Percentiles rank a stretch among this genome's conserved stretches.
Evolutionary conservation across 176 grass and related monocot genomes (phyloP).

Genomic region (Oryza rufipogon): DNA sequence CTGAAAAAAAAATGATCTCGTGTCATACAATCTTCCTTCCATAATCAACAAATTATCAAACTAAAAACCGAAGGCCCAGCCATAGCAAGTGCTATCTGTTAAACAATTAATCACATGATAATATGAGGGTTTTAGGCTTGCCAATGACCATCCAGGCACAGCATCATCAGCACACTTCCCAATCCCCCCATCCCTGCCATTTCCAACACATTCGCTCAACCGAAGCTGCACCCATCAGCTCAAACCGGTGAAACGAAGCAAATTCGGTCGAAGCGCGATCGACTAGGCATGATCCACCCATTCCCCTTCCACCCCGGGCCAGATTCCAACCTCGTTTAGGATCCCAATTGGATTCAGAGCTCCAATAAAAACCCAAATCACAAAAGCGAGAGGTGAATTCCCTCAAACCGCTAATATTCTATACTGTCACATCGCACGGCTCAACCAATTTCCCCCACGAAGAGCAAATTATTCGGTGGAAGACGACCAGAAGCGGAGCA

Average conservation of each 20-base stretch:
- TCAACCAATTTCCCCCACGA: neutral
- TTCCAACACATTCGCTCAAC: neutral
- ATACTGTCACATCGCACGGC: too few relatives aligned
- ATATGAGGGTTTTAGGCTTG: neutral
- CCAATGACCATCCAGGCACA: neutral
- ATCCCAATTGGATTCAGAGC: neutral
- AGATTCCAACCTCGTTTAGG: neutral
- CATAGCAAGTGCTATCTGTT: neutral
- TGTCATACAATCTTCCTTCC: constrained; percentile 9
- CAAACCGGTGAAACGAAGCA: neutral
- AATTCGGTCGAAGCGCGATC: neutral
- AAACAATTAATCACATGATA: constrained; percentile 16
- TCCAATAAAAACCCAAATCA: neutral
- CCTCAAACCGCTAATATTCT: neutral
- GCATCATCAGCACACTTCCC: neutral
- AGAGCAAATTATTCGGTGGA: neutral
- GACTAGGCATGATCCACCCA: neutral
- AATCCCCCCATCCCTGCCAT: neutral
- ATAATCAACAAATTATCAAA: neutral
- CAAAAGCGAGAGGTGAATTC: neutral
- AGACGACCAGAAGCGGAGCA: neutral
- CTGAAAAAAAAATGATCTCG: constrained; percentile 27
- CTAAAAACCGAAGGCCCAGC: neutral
- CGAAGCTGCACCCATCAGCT: neutral
- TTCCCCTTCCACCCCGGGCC: neutral